phyloP scores from a whole-genome alignment of 2,329 filamentous ascomycete species.

The Lasiodiplodia hormozganensis region DNA sequence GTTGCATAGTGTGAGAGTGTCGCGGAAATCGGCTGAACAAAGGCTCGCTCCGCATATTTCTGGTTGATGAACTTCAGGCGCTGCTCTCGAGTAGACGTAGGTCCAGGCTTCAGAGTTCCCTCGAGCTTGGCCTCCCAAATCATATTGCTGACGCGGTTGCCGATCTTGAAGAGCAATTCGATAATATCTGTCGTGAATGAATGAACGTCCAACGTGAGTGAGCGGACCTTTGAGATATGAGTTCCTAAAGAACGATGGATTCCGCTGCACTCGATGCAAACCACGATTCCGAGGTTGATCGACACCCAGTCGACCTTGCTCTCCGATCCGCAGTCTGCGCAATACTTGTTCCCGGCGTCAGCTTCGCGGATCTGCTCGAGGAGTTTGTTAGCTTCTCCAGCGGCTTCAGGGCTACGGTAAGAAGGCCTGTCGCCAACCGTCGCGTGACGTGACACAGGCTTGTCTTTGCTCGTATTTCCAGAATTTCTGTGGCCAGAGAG shows the following conservation, averaged over 20 bases:
- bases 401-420: conserved; percentile 73
- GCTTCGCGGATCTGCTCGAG: conserved; percentile 86
- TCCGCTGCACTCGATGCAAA: conserved; percentile 97
- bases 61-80: conserved; percentile 92
- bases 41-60: conserved; percentile 88
- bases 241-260: conserved; percentile 96
- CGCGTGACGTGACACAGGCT: conserved; percentile 78
- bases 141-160: conserved; percentile 95
- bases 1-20: conserved; percentile 78
- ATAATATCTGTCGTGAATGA: conserved; percentile 98
- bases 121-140: conserved; percentile 92
- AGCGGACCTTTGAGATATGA: conserved; percentile 96
- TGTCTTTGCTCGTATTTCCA: conserved; percentile 47
- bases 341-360: conserved; percentile 91
- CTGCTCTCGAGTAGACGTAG: conserved; percentile 85
- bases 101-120: conserved; percentile 71
- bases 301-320: conserved; percentile 98
- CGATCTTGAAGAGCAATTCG: conserved; percentile 87
- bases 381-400: conserved; percentile 82
- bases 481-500: conserved; percentile 62
- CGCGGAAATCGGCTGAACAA: conserved; percentile 77
- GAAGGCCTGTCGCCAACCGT: conserved; percentile 89
- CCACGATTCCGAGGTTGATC: conserved; percentile 93
- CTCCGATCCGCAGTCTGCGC: conserved; percentile 90
- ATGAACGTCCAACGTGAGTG: conserved; percentile 91